Base-by-base conservation (phyloP, 1,284 basidiomycete genomes). In the Trametes sp. region DNA sequence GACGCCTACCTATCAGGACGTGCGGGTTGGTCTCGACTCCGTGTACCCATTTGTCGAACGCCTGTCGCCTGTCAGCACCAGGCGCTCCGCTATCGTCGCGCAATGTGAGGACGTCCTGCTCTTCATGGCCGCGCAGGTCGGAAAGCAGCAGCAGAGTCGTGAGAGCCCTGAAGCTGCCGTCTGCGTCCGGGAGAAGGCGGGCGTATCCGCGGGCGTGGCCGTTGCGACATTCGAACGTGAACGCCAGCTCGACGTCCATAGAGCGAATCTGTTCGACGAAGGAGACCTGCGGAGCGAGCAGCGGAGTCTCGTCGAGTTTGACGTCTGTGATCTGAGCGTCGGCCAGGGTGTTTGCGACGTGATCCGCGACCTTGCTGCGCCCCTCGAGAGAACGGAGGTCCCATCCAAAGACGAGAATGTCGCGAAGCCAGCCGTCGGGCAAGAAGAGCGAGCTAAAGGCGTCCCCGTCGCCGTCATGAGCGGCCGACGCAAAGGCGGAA, bases 361-460 rank as follows among this genome's bases (percentile, higher is more conserved):
- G 83, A 31, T 70, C 67, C 0, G 63, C 67, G 65, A 89, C 82
- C 54, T 72, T 70, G 2, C 74, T 54, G 11, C 66, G 60, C 6
- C 83, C 81, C 60, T 80, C 77, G 68, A 88, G 83, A 0, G 87
- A 86, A 36, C 87, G 84, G 63, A 86, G 81, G 69, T 87, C 82
- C 86, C 86, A 89, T 4, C 86, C 86, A 50, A 88, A 76, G 0
- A 85, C 78, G 11, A 88, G 78, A 59, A 86, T 78, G 70, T 89
- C 88, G 31, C 86, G 76, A 81, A 84, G 83, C 72, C 78, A 80
- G 2, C 82, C 80, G 46, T 84, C 77, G 0, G 79, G 75, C 13
- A 80, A 72, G 62, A 86, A 78, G 33, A 82, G 75, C 14, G 67
- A 56, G 6, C 70, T 63, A 38, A 83, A 62, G 0, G 70, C 74